These are phyloP conservation scores for Collybia sp. DNA, from an alignment of 768 basidiomycete genomes.

Conservation along the genomic window DNA sequence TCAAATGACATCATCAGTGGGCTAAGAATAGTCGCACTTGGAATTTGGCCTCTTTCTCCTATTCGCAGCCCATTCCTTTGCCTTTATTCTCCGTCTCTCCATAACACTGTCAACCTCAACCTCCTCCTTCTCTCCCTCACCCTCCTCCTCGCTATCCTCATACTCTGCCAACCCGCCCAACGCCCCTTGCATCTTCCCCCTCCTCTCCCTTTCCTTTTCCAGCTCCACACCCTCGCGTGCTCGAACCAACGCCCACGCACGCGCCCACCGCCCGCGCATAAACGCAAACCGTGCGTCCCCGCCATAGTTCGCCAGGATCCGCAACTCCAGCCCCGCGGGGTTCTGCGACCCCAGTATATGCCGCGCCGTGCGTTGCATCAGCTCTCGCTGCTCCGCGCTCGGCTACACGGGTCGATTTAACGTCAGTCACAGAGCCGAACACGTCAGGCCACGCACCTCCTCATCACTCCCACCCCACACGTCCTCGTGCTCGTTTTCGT, in stretches of 20 bases:
- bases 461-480: constrained; percentile 68
- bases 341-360: constrained; percentile 72
- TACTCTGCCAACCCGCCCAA: constrained; percentile 59
- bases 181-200: constrained; percentile 15
- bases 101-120: constrained; percentile 22
- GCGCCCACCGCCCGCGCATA: constrained; percentile 70
- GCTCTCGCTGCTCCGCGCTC: constrained; percentile 48
- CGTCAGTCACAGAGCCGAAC: background rate
- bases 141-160: constrained; percentile 48
- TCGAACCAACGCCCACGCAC: constrained; percentile 57
- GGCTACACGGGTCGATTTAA: constrained; percentile 52
- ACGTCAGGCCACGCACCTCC: constrained; percentile 41
- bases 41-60: no score
- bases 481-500: constrained; percentile 25
- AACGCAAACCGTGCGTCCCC: constrained; percentile 77
- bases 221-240: constrained; percentile 33
- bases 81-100: constrained; percentile 48
- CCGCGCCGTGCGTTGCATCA: constrained; percentile 73
- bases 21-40: no score
- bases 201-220: constrained; percentile 18
- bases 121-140: constrained; percentile 27
- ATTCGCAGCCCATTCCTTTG: constrained; percentile 56
- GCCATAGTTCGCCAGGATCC: constrained; percentile 85
- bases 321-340: constrained; percentile 78
- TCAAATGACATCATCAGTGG: no score